phyloP scores from a whole-genome alignment of 169 alveolate genomes.

The Plasmodium inui region DNA sequence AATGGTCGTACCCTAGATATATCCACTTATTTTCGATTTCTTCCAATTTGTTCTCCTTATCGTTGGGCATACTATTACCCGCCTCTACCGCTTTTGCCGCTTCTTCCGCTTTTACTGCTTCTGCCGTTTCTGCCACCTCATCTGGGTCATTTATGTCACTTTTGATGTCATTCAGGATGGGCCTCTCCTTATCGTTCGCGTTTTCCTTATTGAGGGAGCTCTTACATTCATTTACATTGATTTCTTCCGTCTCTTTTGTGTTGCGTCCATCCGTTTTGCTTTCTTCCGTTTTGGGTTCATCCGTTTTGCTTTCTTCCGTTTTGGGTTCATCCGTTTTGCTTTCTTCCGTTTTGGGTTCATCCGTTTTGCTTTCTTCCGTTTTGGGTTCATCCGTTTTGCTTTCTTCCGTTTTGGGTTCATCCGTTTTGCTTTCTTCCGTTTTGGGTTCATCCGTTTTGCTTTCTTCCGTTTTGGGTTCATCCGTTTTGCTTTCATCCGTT shows the following conservation, averaged over 20 bases:
- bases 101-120: not conserved
- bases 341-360: no score
- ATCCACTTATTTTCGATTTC: slow-evolving; percentile 33
- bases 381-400: not conserved
- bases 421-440: not conserved
- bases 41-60: not conserved
- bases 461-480: not conserved
- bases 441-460: not conserved
- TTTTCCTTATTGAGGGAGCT: slow-evolving; percentile 1
- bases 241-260: not conserved
- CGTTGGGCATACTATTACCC: not conserved
- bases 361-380: no score
- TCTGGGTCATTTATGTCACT: not conserved
- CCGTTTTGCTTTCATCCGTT: not conserved
- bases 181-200: not conserved
- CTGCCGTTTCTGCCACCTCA: not conserved
- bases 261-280: not conserved
- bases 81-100: not conserved
- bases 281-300: no score
- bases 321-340: not conserved
- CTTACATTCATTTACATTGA: not conserved
- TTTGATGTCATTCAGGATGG: not conserved
- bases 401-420: not conserved
- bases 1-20: slow-evolving; percentile 48
- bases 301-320: no score